phyloP scores from a whole-genome alignment of 2,329 filamentous ascomycete species.

The Stagonosporopsis vannaccii region DNA sequence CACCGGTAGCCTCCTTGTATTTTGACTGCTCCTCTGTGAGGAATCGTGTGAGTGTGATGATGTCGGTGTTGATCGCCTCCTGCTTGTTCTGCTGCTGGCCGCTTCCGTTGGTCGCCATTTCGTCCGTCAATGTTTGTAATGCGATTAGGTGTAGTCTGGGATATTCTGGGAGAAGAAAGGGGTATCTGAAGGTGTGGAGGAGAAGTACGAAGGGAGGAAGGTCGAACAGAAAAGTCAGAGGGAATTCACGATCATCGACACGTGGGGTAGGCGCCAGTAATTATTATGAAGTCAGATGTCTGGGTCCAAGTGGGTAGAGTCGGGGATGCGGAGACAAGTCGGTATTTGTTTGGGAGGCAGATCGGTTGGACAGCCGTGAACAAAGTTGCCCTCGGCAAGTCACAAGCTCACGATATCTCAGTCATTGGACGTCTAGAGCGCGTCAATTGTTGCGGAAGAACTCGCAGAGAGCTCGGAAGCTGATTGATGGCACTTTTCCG shows the following conservation, averaged over 20 bases:
- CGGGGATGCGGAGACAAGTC: conserved; percentile 47
- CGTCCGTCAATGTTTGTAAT: background rate
- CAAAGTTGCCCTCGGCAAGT: conserved; percentile 43
- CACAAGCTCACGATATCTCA: conserved; percentile 39
- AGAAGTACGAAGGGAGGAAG: conserved; percentile 6
- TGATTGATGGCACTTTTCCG: conserved; percentile 18
- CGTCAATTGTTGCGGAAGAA: conserved; percentile 15
- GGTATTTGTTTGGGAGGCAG: conserved; percentile 40
- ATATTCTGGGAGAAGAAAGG: conserved; percentile 1
- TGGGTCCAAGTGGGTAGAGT: conserved; percentile 48
- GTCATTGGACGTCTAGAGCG: conserved; percentile 8
- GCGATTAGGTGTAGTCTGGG: background rate
- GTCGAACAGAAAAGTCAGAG: conserved; percentile 14
- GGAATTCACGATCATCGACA: conserved; percentile 21
- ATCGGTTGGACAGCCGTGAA: conserved; percentile 31
- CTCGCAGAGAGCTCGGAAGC: conserved; percentile 10
- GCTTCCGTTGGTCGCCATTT: conserved; percentile 54
- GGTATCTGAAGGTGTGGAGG: conserved; percentile 9
- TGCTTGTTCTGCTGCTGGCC: conserved; percentile 55
- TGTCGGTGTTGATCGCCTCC: conserved; percentile 93
- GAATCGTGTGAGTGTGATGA: conserved; percentile 93
- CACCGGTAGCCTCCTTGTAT: conserved; percentile 92
- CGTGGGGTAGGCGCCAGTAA: conserved; percentile 25
- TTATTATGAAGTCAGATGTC: conserved; percentile 40
- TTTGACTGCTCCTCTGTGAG: conserved; percentile 95